A percentile compares a stretch with the other conserved stretches of the same genome.
These are phyloP conservation scores for Potentilla sterilis DNA, from an alignment of 306 rosid species.

Conservation along the genomic window DNA sequence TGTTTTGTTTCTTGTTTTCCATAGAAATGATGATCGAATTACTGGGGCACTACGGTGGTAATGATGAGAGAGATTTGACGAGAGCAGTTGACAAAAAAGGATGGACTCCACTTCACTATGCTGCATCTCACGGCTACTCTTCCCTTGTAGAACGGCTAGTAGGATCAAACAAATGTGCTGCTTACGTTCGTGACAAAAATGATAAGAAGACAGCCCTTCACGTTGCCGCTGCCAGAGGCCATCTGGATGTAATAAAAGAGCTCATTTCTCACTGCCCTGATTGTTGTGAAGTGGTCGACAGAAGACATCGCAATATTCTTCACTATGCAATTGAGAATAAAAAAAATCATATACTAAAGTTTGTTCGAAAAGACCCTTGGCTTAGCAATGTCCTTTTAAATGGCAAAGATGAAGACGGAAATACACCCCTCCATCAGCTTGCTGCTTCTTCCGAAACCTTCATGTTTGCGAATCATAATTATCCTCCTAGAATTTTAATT, in stretches of 20 bases:
- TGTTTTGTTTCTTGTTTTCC: too few species aligned
- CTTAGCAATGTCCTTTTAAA: neutral
- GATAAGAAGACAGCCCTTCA: neutral
- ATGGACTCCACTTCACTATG: conserved; percentile 6
- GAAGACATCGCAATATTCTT: neutral
- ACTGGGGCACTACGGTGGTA: neutral
- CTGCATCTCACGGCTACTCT: neutral
- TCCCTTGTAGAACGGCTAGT: too few species aligned
- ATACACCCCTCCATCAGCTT: neutral
- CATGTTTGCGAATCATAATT: too few species aligned
- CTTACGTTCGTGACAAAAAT: neutral
- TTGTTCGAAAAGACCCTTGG: neutral
- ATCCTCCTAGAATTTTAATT: too few species aligned
- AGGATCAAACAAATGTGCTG: neutral
- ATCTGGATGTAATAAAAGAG: neutral
- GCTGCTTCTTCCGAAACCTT: neutral
- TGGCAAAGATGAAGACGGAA: neutral
- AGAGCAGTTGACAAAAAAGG: neutral
- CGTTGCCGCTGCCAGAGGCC: neutral
- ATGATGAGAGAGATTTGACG: neutral
- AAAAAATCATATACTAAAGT: accelerated
- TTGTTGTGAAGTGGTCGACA: neutral
- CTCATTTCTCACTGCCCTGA: neutral
- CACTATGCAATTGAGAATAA: neutral
- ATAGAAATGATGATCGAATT: neutral